Percentiles rank a stretch among this genome's conserved stretches.
These are phyloP conservation scores for Elaeagnus macrophylla DNA, from an alignment of 306 rosid genomes.

Conservation along the genomic window DNA sequence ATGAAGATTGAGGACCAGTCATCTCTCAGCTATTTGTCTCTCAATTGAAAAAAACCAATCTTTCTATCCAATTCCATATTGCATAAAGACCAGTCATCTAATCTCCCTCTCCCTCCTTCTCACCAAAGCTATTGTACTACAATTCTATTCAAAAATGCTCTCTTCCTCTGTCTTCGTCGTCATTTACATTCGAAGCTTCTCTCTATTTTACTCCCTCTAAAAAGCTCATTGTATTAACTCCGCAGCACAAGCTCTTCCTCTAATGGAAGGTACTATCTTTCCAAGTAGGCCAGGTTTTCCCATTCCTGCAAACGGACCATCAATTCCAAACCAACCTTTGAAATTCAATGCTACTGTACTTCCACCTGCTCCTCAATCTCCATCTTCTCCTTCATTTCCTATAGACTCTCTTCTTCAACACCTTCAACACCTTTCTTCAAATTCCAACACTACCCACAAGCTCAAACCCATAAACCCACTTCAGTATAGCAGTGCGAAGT, in stretches of 20 bases:
- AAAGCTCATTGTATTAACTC: background rate
- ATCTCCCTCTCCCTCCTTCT: background rate
- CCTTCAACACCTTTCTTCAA: constrained; percentile 52
- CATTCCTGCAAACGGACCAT: constrained; percentile 41
- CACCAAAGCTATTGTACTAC: background rate
- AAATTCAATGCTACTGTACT: constrained; percentile 47
- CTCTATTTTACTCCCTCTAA: constrained; percentile 6
- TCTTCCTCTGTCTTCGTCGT: background rate
- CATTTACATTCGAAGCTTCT: constrained; percentile 2
- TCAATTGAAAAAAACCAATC: background rate
- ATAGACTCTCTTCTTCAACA: constrained; percentile 79
- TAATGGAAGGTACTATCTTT: constrained; percentile 75
- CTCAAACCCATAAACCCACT: constrained; percentile 25
- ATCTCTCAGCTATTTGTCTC: constrained; percentile 1
- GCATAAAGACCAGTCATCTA: constrained; percentile 8
- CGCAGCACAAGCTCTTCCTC: background rate
- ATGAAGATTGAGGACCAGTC: constrained; percentile 15
- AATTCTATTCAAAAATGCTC: background rate
- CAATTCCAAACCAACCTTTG: constrained; percentile 27
- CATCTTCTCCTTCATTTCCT: constrained; percentile 48
- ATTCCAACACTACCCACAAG: constrained; percentile 29
- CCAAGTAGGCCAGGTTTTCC: constrained; percentile 54
- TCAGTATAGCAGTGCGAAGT: constrained; percentile 22
- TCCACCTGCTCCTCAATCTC: constrained; percentile 37
- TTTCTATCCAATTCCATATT: constrained; percentile 6